These are phyloP conservation scores for Penicillium robsamsonii DNA, from an alignment of 495 filamentous ascomycete species.

Conservation along the genomic window DNA sequence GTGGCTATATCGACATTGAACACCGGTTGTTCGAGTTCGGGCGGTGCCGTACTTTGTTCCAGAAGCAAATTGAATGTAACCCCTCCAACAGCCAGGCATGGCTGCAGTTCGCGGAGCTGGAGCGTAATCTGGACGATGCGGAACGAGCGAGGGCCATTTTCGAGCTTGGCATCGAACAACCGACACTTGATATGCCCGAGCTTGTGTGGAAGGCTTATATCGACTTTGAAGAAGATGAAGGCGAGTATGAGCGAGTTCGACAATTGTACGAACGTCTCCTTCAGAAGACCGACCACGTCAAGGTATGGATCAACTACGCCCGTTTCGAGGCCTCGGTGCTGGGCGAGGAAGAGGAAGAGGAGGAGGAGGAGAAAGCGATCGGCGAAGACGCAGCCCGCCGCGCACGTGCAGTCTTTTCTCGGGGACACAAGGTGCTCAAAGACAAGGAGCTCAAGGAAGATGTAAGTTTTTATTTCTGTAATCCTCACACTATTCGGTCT, in stretches of 20 bases:
- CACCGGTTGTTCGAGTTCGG: slow-evolving; percentile 88
- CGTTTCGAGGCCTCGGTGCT: slow-evolving; percentile 92
- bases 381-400: slow-evolving; percentile 79
- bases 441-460: slow-evolving; percentile 93
- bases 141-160: slow-evolving; percentile 88
- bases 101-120: slow-evolving; percentile 92
- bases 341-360: slow-evolving; percentile 63
- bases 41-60: slow-evolving; percentile 84
- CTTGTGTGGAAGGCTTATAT: slow-evolving; percentile 96
- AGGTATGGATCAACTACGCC: slow-evolving; percentile 97
- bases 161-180: slow-evolving; percentile 82
- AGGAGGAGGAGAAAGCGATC: slow-evolving; percentile 64
- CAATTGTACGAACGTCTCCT: slow-evolving; percentile 88
- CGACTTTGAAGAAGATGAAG: slow-evolving; percentile 94
- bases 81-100: slow-evolving; percentile 85
- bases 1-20: slow-evolving; percentile 89
- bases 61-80: slow-evolving; percentile 91
- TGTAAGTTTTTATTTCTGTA: slow-evolving; percentile 36
- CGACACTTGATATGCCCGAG: slow-evolving; percentile 94
- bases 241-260: slow-evolving; percentile 78
- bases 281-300: slow-evolving; percentile 92
- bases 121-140: slow-evolving; percentile 83
- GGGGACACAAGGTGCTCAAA: slow-evolving; percentile 85
- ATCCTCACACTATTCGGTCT: background rate
- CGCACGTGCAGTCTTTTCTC: slow-evolving; percentile 79